phyloP scores from a whole-genome alignment of 2,329 filamentous ascomycete genomes.

The Akanthomyces lecanii region DNA sequence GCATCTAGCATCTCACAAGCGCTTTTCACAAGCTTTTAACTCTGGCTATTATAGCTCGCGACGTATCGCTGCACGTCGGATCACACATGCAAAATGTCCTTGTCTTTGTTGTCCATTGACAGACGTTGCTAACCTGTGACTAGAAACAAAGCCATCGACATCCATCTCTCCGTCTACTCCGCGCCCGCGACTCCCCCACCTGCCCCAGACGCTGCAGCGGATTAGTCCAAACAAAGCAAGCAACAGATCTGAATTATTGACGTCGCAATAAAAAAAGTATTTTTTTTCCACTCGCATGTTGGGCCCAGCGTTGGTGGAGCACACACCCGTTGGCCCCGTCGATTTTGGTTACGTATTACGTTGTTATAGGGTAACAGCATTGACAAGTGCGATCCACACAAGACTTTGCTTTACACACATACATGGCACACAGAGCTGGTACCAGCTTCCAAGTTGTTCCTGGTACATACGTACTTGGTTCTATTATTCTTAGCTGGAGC shows the following conservation, averaged over 20 bases:
- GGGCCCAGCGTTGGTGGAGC: constrained; percentile 10
- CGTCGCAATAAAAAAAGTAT: not conserved
- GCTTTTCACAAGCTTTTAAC: not conserved
- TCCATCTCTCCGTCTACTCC: not conserved
- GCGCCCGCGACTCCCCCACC: not conserved
- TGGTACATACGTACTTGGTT: too few relatives aligned
- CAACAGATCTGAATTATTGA: not conserved
- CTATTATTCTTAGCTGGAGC: not conserved
- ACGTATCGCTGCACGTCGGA: not conserved
- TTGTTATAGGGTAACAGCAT: constrained; percentile 28
- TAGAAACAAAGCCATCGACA: not conserved
- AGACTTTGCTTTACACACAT: not conserved
- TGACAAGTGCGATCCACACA: constrained; percentile 9
- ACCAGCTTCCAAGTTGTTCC: too few relatives aligned
- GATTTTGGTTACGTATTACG: constrained; percentile 24
- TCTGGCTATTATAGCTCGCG: not conserved
- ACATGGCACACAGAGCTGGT: too few relatives aligned
- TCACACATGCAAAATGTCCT: not conserved
- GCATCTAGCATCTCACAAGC: not conserved
- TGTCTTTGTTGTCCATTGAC: not conserved
- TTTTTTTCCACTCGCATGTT: not conserved
- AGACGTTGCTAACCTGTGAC: not conserved
- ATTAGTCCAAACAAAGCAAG: not conserved
- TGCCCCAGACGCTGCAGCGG: not conserved
- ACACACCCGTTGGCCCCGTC: constrained; percentile 12